Conservation (phyloP, 202 grass and related monocot genomes). For the Schoenoplectus triqueter region DNA sequence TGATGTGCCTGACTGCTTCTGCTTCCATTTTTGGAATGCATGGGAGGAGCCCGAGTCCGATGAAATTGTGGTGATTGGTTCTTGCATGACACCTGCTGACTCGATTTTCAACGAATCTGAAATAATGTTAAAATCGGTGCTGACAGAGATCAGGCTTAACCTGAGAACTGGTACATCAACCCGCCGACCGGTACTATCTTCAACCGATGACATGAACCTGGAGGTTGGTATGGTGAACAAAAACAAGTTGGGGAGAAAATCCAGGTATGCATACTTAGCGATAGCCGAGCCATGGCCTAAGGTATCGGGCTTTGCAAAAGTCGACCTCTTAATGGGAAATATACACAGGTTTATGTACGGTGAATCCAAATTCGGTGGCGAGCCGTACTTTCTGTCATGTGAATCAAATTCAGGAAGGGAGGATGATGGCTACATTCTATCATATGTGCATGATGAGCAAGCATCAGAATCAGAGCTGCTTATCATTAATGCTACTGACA, state of each 20-base stretch:
- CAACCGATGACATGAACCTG: conserved; percentile 54
- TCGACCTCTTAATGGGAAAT: conserved; percentile 69
- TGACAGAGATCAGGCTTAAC: conserved; percentile 83
- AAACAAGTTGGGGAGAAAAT: conserved; percentile 58
- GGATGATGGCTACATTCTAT: conserved; percentile 81
- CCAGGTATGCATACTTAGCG: conserved; percentile 75
- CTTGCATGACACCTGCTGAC: conserved; percentile 89
- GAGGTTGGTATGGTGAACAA: conserved; percentile 93
- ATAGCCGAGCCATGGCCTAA: conserved; percentile 95
- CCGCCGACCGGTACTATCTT: conserved; percentile 55
- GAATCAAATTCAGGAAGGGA: conserved; percentile 47
- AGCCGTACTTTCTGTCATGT: conserved; percentile 76
- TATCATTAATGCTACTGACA: conserved; percentile 69
- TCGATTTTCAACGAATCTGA: conserved; percentile 84
- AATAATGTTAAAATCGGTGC: conserved; percentile 59
- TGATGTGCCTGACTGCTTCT: conserved; percentile 89
- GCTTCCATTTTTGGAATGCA: conserved; percentile 92
- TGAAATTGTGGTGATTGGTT: conserved; percentile 75
- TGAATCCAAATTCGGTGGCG: conserved; percentile 64
- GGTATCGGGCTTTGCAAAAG: conserved; percentile 90
- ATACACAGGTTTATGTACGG: conserved; percentile 60
- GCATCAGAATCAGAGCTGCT: conserved; percentile 61
- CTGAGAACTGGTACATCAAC: conserved; percentile 56
- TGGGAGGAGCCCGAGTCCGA: conserved; percentile 62
- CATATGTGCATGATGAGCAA: conserved; percentile 65